These are phyloP conservation scores for Linnemannia zychae DNA, from an alignment of 192 early-diverging fungal genomes.

Conservation along the genomic window DNA sequence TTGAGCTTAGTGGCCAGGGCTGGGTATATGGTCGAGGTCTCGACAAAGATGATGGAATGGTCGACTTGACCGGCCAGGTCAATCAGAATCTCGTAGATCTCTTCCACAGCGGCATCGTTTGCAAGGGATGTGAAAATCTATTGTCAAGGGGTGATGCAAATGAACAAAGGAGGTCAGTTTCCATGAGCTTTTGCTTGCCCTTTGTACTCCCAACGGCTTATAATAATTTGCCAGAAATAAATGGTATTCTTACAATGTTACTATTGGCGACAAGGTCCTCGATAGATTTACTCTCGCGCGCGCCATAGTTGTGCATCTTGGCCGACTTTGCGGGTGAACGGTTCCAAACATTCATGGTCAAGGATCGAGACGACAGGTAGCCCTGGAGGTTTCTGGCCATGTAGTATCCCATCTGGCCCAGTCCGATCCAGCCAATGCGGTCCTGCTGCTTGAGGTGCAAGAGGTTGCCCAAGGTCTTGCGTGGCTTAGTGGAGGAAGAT, in stretches of 20 bases:
- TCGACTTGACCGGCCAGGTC: conserved; percentile 39
- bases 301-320: conserved; percentile 59
- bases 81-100: conserved; percentile 63
- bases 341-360: conserved; percentile 73
- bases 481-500: background rate
- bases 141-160: background rate
- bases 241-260: conserved; percentile 50
- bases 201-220: too few species aligned
- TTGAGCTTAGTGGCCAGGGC: conserved; percentile 50
- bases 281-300: conserved; percentile 51
- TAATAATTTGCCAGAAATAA: background rate
- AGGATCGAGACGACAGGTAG: conserved; percentile 56
- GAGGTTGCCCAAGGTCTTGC: conserved; percentile 7
- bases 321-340: conserved; percentile 66
- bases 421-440: conserved; percentile 52
- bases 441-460: conserved; percentile 51
- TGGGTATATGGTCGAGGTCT: conserved; percentile 73
- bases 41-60: conserved; percentile 68
- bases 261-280: conserved; percentile 60
- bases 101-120: conserved; percentile 69
- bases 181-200: background rate
- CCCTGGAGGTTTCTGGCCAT: conserved; percentile 74
- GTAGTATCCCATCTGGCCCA: conserved; percentile 49
- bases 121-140: conserved; percentile 70
- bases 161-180: background rate